Conservation (phyloP, 805 yeast genomes). For the Zygotorulaspora chibaensis region DNA sequence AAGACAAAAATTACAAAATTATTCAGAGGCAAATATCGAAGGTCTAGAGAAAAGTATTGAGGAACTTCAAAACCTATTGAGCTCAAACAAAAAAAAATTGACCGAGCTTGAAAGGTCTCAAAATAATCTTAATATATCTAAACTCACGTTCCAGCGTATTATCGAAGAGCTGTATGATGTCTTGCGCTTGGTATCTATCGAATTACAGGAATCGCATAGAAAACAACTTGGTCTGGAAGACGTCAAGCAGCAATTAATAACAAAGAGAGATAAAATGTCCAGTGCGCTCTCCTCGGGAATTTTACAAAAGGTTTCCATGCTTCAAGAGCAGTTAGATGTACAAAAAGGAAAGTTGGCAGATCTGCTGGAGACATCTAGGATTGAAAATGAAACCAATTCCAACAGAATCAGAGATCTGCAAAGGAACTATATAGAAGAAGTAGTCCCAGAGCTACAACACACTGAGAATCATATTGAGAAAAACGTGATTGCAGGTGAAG, state of each 20-base stretch:
- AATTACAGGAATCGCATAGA: constrained; percentile 40
- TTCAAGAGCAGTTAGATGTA: constrained; percentile 43
- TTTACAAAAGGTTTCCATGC: constrained; percentile 38
- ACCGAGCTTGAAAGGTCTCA: constrained; percentile 44
- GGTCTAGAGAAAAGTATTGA: constrained; percentile 49
- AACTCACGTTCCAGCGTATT: constrained; percentile 50
- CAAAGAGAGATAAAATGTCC: constrained; percentile 40
- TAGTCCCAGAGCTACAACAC: constrained; percentile 45
- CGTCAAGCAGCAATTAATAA: constrained; percentile 43
- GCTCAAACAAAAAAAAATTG: constrained; percentile 38
- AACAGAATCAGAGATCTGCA: constrained; percentile 42
- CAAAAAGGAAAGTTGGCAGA: constrained; percentile 49
- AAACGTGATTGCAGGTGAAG: constrained; percentile 36
- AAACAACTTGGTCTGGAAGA: constrained; percentile 43
- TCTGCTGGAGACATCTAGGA: constrained; percentile 41
- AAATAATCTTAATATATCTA: constrained; percentile 48
- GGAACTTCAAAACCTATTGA: constrained; percentile 46
- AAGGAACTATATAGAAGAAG: constrained; percentile 44
- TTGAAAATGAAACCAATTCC: constrained; percentile 45
- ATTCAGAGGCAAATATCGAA: constrained; percentile 57
- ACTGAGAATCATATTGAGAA: constrained; percentile 45
- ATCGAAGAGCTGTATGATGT: constrained; percentile 30
- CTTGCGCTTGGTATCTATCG: constrained; percentile 43
- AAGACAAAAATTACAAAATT: constrained; percentile 54
- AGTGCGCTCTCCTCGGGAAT: constrained; percentile 40